Conservation (phyloP, 2,329 filamentous ascomycete genomes). For the Pseudophaeomoniella oleicola region DNA sequence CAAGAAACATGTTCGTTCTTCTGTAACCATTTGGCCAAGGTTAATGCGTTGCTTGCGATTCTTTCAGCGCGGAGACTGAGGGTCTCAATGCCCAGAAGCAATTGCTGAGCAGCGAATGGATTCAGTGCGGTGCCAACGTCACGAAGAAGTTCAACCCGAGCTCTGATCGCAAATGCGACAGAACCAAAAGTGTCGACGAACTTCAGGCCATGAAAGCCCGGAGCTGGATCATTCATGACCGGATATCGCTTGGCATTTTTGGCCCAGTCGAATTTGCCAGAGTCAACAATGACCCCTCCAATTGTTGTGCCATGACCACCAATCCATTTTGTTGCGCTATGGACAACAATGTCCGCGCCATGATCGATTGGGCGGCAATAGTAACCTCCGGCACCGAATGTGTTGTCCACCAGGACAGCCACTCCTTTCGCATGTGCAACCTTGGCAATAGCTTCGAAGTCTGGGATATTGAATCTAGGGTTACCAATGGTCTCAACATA, state of each 20-base stretch:
- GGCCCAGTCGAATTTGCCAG: constrained; percentile 78
- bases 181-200: constrained; percentile 88
- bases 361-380: constrained; percentile 70
- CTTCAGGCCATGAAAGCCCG: constrained; percentile 83
- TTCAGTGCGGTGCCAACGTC: constrained; percentile 73
- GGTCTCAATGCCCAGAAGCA: constrained; percentile 80
- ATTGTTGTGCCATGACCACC: constrained; percentile 82
- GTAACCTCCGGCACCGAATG: constrained; percentile 78
- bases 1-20: constrained; percentile 71
- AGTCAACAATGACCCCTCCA: constrained; percentile 66
- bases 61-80: constrained; percentile 73
- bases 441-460: constrained; percentile 68
- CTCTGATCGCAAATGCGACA: constrained; percentile 68
- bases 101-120: constrained; percentile 85
- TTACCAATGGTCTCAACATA: constrained; percentile 85
- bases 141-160: constrained; percentile 77
- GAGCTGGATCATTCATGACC: constrained; percentile 76
- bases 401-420: constrained; percentile 66
- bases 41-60: constrained; percentile 70
- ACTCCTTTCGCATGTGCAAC: constrained; percentile 55
- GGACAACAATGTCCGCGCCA: constrained; percentile 77
- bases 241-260: constrained; percentile 73
- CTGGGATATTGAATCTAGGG: constrained; percentile 75
- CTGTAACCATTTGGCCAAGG: constrained; percentile 70
- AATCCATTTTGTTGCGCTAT: constrained; percentile 88